Percentiles rank a stretch among this genome's conserved stretches.
These are phyloP conservation scores for Pilasporangium apinafurcum DNA, from an alignment of 352 stramenopile species.

Conservation along the genomic window DNA sequence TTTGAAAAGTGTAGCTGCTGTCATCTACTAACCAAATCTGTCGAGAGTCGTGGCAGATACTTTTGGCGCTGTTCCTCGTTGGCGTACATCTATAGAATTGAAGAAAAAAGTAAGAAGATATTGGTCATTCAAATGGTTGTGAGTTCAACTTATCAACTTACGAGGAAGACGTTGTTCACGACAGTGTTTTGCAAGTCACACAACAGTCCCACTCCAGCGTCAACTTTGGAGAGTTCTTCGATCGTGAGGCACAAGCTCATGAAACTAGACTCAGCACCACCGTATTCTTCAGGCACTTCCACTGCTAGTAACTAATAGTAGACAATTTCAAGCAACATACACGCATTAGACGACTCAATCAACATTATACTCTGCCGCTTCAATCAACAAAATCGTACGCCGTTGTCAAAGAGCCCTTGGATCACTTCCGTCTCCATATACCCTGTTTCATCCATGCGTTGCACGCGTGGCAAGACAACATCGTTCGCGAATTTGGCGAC, in stretches of 20 bases:
- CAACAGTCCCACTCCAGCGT: slow-evolving; percentile 92
- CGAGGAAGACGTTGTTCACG: slow-evolving; percentile 92
- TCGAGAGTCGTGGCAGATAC: slow-evolving; percentile 68
- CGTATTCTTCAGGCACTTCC: slow-evolving; percentile 91
- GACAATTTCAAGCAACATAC: not conserved
- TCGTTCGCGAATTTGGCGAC: slow-evolving; percentile 84
- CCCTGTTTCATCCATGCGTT: slow-evolving; percentile 89
- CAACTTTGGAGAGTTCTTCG: slow-evolving; percentile 93
- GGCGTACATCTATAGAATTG: slow-evolving; percentile 28
- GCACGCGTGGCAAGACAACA: slow-evolving; percentile 79
- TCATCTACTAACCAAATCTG: slow-evolving; percentile 27
- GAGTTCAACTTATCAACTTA: slow-evolving; percentile 8
- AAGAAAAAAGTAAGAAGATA: not conserved
- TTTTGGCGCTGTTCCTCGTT: slow-evolving; percentile 73
- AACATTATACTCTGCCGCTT: not conserved
- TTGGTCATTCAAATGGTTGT: not conserved
- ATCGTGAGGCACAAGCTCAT: slow-evolving; percentile 93
- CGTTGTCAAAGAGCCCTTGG: slow-evolving; percentile 87
- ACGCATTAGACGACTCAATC: not conserved
- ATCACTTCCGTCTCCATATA: slow-evolving; percentile 87
- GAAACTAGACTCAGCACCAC: slow-evolving; percentile 91
- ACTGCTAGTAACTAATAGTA: slow-evolving; percentile 85
- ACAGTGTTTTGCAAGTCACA: slow-evolving; percentile 94
- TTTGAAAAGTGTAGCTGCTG: slow-evolving; percentile 2
- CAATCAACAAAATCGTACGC: slow-evolving; percentile 23